A percentile compares a stretch with the other conserved stretches of the same genome.
Conservation (phyloP, 1,284 basidiomycete genomes). For the Trichosporon asahii region DNA sequence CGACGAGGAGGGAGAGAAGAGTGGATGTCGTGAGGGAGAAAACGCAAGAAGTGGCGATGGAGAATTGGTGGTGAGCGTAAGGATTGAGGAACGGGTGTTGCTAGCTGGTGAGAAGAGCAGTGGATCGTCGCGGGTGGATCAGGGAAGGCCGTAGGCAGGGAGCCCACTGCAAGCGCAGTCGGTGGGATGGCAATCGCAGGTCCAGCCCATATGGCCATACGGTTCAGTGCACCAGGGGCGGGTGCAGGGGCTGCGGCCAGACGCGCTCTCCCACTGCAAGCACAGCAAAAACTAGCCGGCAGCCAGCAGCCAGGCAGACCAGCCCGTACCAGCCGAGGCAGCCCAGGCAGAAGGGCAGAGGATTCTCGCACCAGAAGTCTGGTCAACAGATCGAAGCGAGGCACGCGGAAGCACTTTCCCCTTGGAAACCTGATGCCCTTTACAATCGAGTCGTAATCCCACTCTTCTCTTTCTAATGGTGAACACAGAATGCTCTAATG, state of each 20-base stretch:
- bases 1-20: background rate
- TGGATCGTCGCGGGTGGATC: slow-evolving; percentile 6
- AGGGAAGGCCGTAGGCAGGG: background rate
- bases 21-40: background rate
- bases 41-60: background rate
- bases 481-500: background rate
- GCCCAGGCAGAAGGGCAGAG: background rate
- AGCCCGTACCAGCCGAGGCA: background rate
- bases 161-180: background rate
- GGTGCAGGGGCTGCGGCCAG: background rate
- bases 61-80: background rate
- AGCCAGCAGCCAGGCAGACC: background rate
- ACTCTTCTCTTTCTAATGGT: background rate
- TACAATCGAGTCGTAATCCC: background rate
- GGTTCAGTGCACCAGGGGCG: background rate
- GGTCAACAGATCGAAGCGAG: background rate
- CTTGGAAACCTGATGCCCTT: background rate
- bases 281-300: background rate
- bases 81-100: background rate
- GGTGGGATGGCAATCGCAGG: background rate
- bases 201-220: background rate
- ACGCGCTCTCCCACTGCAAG: background rate
- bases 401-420: background rate
- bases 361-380: background rate
- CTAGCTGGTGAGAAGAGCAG: background rate